Conservation (phyloP, 2,329 filamentous ascomycete genomes). For the Ophiostoma piceae region DNA sequence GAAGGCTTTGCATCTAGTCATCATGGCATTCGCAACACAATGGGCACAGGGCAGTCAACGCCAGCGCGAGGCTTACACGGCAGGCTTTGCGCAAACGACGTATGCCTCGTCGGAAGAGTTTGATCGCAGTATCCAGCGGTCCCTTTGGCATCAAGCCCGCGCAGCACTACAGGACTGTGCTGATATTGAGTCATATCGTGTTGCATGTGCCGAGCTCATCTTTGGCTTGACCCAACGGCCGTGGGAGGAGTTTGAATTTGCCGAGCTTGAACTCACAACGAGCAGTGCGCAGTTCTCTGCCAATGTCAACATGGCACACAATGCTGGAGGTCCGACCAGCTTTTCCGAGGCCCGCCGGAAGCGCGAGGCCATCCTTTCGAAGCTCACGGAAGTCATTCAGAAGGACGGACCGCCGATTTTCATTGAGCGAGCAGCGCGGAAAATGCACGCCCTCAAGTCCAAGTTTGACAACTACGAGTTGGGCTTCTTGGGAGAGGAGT, state of each 20-base stretch:
- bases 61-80: conserved; percentile 27
- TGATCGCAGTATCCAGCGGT: conserved; percentile 36
- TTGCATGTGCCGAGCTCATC: conserved; percentile 38
- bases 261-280: conserved; percentile 18
- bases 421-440: conserved; percentile 38
- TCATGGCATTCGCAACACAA: conserved; percentile 50
- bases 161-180: conserved; percentile 35
- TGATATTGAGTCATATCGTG: conserved; percentile 37
- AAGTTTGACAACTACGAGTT: conserved; percentile 31
- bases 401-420: conserved; percentile 35
- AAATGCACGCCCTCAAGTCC: conserved; percentile 38
- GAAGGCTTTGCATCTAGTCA: conserved; percentile 44
- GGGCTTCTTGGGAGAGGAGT: conserved; percentile 16
- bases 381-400: conserved; percentile 27
- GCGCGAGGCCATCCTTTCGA: conserved; percentile 22
- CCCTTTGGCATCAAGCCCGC: conserved; percentile 39
- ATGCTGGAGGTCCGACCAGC: conserved; percentile 1
- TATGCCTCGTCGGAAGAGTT: conserved; percentile 34
- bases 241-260: conserved; percentile 27
- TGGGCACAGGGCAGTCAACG: conserved; percentile 41
- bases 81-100: conserved; percentile 17
- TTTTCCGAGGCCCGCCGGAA: conserved; percentile 7
- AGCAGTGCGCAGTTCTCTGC: conserved; percentile 14
- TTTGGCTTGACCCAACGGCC: conserved; percentile 38
- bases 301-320: neutral